Conservation (phyloP, 2,329 filamentous ascomycete species). For the Arthroderma sp. region DNA sequence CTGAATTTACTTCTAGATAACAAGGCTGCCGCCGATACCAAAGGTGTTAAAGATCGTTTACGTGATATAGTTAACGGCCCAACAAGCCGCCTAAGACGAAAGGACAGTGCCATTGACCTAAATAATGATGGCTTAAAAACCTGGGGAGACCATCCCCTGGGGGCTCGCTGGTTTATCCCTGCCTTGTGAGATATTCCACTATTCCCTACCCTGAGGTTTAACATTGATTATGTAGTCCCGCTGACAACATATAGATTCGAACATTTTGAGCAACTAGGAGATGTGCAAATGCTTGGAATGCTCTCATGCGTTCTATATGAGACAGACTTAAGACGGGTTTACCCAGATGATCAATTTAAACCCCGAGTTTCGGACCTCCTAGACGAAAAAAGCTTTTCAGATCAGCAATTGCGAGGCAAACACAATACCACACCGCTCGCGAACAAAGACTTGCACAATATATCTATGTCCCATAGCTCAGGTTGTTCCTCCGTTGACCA, state of each 20-base stretch:
- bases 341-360: background rate
- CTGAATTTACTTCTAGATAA: constrained; percentile 64
- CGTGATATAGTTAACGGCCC: background rate
- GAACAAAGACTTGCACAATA: constrained; percentile 23
- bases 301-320: constrained; percentile 48
- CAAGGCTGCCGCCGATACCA: constrained; percentile 54
- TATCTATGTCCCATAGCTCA: constrained; percentile 33
- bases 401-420: background rate
- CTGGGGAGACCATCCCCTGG: constrained; percentile 48
- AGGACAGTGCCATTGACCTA: constrained; percentile 25
- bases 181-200: constrained; percentile 28
- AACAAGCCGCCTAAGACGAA: constrained; percentile 9
- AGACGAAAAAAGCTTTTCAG: background rate
- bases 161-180: constrained; percentile 44
- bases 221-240: background rate
- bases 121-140: constrained; percentile 35
- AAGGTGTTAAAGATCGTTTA: constrained; percentile 17
- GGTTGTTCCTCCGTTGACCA: constrained; percentile 41
- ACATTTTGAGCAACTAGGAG: constrained; percentile 48
- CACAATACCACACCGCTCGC: constrained; percentile 23
- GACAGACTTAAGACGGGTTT: constrained; percentile 22
- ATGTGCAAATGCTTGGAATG: constrained; percentile 56
- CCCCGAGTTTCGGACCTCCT: background rate
- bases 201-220: background rate
- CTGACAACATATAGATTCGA: constrained; percentile 31